These are phyloP conservation scores for Beta corolliflora DNA, from an alignment of 179 eudicot genomes.

Conservation along the genomic window DNA sequence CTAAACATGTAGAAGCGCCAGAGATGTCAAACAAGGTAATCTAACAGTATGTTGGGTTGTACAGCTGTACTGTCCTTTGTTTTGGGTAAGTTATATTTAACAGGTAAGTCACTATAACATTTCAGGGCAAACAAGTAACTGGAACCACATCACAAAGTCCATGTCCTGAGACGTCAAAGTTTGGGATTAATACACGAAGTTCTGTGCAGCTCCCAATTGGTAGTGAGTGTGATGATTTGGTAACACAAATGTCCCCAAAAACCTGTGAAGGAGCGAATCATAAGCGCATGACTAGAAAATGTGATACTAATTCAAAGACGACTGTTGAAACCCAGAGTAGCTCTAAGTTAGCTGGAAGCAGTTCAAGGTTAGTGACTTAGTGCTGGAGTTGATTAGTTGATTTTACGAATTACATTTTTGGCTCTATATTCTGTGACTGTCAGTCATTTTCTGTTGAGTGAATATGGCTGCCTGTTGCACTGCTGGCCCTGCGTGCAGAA, in stretches of 20 bases:
- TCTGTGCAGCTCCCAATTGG: conserved; percentile 16
- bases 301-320: conserved; percentile 6
- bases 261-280: conserved; percentile 14
- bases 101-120: neutral
- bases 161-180: conserved; percentile 11
- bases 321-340: conserved; percentile 10
- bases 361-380: conserved; percentile 27
- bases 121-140: conserved; percentile 35
- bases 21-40: conserved; percentile 23
- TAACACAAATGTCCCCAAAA: conserved; percentile 9
- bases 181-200: conserved; percentile 14
- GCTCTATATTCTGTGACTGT: neutral
- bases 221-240: neutral
- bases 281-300: neutral
- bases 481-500: neutral
- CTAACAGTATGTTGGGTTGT: neutral
- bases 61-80: neutral
- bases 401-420: neutral
- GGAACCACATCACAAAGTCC: conserved; percentile 11
- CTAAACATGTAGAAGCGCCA: conserved; percentile 2
- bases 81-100: neutral
- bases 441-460: neutral
- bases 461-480: neutral
- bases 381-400: neutral
- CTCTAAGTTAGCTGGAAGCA: conserved; percentile 16